Conservation (phyloP, 2,329 filamentous ascomycete genomes). For the Ceratocystis eucalypticola region DNA sequence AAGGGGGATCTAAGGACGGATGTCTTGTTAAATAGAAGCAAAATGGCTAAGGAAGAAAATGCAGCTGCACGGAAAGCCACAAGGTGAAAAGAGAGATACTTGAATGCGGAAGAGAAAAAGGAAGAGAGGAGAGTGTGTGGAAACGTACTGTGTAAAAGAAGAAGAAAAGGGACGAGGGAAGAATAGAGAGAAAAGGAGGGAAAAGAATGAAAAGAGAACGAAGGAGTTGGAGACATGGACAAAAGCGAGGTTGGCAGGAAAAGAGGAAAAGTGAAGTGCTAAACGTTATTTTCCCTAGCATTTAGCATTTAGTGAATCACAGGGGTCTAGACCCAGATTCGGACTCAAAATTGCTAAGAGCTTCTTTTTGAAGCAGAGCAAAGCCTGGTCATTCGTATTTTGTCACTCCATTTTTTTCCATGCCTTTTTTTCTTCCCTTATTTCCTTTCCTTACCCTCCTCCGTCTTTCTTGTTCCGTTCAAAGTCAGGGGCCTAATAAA, state of each 20-base stretch:
- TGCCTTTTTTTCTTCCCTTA: neutral
- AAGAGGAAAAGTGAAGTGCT: neutral
- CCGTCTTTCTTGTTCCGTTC: too few relatives aligned
- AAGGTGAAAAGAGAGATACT: neutral
- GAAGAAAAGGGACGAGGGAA: neutral
- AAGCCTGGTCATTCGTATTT: neutral
- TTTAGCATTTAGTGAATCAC: neutral
- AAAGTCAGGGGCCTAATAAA: too few relatives aligned
- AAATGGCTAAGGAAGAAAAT: neutral
- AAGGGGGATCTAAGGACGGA: neutral
- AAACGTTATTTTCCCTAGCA: neutral
- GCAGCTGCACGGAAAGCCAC: neutral
- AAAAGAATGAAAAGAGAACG: neutral
- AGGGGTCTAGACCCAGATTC: too few relatives aligned
- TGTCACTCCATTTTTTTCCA: neutral
- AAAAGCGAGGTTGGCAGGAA: neutral
- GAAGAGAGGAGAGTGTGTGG: neutral
- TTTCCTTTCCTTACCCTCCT: neutral
- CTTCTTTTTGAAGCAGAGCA: neutral
- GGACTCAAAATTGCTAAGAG: too few relatives aligned
- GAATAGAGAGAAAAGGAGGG: neutral
- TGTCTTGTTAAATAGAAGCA: neutral
- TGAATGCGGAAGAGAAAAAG: neutral
- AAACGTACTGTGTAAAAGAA: neutral
- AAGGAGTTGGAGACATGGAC: slow-evolving; percentile 1